Percentiles rank a stretch among this genome's conserved stretches.
These are phyloP conservation scores for Botrytis paeoniae DNA, from an alignment of 2,329 filamentous ascomycete species.

Conservation along the genomic window DNA sequence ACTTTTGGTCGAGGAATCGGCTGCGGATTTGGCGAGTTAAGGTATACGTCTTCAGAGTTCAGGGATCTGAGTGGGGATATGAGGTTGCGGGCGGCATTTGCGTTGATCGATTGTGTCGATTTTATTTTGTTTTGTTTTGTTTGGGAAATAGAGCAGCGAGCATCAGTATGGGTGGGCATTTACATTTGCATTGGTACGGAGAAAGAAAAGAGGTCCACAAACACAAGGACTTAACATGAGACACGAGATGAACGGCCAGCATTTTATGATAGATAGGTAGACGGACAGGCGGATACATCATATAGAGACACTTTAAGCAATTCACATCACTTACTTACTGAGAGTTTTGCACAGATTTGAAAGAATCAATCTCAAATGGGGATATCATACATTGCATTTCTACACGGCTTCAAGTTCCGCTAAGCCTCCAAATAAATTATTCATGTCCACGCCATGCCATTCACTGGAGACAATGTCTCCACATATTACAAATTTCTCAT, in stretches of 20 bases:
- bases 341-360: neutral
- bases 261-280: neutral
- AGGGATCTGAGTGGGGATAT: too few species aligned
- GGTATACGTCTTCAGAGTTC: too few species aligned
- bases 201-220: neutral
- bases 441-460: neutral
- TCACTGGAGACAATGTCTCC: neutral
- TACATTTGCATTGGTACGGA: neutral
- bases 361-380: neutral
- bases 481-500: conserved; percentile 13
- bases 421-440: neutral
- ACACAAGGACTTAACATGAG: neutral
- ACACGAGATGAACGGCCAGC: neutral
- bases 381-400: conserved; percentile 6
- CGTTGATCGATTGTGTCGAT: neutral
- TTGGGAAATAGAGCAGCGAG: neutral
- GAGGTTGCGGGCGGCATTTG: neutral
- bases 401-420: neutral
- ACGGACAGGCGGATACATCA: neutral
- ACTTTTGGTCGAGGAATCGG: neutral
- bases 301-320: neutral
- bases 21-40: neutral
- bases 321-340: neutral
- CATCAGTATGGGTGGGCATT: neutral
- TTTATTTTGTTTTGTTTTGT: neutral